phyloP scores from a whole-genome alignment of 2,329 filamentous ascomycete species.

The Dactylonectria macrodidyma region DNA sequence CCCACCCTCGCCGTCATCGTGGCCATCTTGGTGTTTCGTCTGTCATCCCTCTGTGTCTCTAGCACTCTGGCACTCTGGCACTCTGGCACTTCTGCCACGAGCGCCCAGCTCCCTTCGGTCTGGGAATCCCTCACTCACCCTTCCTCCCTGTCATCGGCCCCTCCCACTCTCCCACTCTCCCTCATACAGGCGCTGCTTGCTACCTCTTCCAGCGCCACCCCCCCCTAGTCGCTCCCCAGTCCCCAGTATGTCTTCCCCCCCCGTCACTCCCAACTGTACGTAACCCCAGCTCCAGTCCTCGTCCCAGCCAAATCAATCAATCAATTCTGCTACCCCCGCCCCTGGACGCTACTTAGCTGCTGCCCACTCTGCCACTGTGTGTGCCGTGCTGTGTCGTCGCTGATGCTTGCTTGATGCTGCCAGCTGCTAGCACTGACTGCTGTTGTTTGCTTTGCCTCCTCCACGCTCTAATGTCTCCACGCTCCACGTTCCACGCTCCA shows the following conservation, averaged over 20 bases:
- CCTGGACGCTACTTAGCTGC: constrained; percentile 24
- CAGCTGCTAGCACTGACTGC: not conserved
- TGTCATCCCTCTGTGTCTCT: no score
- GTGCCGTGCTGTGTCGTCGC: not conserved
- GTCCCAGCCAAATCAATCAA: constrained; percentile 40
- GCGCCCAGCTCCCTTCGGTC: constrained; percentile 19
- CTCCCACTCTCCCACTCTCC: constrained; percentile 29
- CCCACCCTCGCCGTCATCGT: constrained; percentile 19
- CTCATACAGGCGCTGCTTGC: constrained; percentile 15
- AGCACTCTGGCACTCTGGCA: no score
- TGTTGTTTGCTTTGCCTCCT: not conserved
- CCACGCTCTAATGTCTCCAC: not conserved
- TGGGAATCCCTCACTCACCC: constrained; percentile 34
- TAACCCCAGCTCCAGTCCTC: constrained; percentile 40
- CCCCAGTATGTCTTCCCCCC: constrained; percentile 38
- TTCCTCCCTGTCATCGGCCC: constrained; percentile 32
- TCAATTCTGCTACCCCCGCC: constrained; percentile 30
- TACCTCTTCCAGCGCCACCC: constrained; percentile 19
- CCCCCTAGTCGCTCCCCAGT: constrained; percentile 42
- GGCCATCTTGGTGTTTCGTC: not conserved
- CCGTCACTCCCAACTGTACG: constrained; percentile 32
- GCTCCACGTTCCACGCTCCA: constrained; percentile 6
- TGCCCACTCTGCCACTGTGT: constrained; percentile 16
- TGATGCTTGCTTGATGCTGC: constrained; percentile 12
- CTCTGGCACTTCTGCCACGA: not conserved